Conservation (phyloP, 1,284 basidiomycete genomes). For the Fomitiporia mediterranea region DNA sequence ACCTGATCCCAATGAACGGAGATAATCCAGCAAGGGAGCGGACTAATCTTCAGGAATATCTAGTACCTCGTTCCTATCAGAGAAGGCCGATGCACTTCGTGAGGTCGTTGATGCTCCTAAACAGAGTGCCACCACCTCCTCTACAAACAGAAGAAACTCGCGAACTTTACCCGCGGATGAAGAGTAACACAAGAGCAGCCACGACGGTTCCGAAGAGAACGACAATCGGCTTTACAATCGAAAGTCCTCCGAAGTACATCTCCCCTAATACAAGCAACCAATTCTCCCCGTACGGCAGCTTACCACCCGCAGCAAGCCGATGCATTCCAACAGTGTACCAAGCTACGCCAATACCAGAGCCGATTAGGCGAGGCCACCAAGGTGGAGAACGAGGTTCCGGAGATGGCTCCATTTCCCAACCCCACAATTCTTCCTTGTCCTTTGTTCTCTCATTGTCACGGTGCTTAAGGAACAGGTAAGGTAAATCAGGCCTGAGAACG, state of each 20-base stretch:
- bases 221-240: not conserved
- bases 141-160: no score
- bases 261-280: constrained; percentile 8
- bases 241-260: constrained; percentile 14
- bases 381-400: constrained; percentile 28
- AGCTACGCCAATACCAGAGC: constrained; percentile 49
- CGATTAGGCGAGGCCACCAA: constrained; percentile 43
- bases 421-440: constrained; percentile 25
- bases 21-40: no score
- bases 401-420: constrained; percentile 25
- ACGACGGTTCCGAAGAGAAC: not conserved
- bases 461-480: constrained; percentile 33
- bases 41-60: no score
- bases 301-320: constrained; percentile 35
- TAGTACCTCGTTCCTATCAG: no score
- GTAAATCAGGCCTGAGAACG: constrained; percentile 60
- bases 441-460: not conserved
- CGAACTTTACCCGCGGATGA: no score
- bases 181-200: not conserved
- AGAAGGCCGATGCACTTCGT: no score
- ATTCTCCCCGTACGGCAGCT: constrained; percentile 6
- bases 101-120: no score
- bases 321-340: constrained; percentile 59
- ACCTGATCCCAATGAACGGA: no score
- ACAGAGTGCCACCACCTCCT: no score